Evolutionary conservation across 345 rosid species (phyloP).

Genomic region (Linum tenue): DNA sequence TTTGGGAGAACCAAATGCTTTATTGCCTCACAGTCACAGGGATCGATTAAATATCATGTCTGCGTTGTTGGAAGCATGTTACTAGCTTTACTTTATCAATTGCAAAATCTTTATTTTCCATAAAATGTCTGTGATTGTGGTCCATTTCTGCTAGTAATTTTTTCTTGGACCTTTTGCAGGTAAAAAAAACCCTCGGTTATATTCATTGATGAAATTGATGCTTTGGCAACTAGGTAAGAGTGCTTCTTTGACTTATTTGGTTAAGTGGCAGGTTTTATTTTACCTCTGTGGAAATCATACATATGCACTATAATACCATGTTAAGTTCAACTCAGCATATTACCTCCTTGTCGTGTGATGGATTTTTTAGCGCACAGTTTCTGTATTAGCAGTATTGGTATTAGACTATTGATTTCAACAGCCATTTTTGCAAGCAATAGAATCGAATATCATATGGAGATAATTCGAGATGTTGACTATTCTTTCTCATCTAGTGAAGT

Average conservation of each 20-base stretch:
- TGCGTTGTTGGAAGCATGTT: slow-evolving; percentile 1
- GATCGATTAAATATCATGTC: background rate
- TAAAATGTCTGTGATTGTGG: slow-evolving; percentile 3
- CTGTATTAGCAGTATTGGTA: no score
- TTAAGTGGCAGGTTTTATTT: background rate
- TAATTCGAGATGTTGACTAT: no score
- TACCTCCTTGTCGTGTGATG: no score
- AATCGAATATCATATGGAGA: no score
- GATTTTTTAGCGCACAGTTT: no score
- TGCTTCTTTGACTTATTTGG: background rate
- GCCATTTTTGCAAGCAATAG: no score
- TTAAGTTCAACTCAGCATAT: no score
- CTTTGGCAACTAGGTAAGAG: slow-evolving; percentile 76
- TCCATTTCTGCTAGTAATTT: slow-evolving; percentile 9
- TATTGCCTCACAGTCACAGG: background rate
- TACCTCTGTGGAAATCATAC: background rate
- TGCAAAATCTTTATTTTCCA: background rate
- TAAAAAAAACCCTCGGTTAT: slow-evolving; percentile 92
- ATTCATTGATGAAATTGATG: slow-evolving; percentile 93
- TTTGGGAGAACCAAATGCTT: background rate
- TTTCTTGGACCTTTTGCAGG: slow-evolving; percentile 46
- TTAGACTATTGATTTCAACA: no score
- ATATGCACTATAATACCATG: no score
- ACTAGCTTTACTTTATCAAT: background rate
- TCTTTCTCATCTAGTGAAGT: no score